Conservation (phyloP, 2,329 filamentous ascomycete genomes). For the Apiospora phragmitis region DNA sequence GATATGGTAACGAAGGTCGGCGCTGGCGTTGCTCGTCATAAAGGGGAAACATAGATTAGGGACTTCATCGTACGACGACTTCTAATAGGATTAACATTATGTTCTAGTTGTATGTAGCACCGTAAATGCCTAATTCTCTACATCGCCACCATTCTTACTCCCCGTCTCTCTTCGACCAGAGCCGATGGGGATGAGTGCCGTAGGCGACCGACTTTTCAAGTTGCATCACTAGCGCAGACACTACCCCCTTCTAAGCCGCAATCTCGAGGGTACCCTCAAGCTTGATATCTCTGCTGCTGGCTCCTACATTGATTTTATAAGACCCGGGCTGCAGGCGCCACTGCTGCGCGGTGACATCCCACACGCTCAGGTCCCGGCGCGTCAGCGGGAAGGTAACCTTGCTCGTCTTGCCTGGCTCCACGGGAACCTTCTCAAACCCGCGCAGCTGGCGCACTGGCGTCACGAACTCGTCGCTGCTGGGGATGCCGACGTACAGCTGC, state of each 20-base stretch:
- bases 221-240: not conserved
- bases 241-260: not conserved
- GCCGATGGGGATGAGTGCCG: not conserved
- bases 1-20: not conserved
- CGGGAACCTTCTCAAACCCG: constrained; percentile 68
- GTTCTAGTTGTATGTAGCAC: not conserved
- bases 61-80: not conserved
- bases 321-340: constrained; percentile 56
- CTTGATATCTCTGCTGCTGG: constrained; percentile 14
- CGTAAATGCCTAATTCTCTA: not conserved
- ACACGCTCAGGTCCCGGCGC: constrained; percentile 69
- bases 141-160: no score
- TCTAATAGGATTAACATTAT: constrained; percentile 5
- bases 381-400: constrained; percentile 58
- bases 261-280: constrained; percentile 1
- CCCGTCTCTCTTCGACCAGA: not conserved
- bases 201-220: not conserved
- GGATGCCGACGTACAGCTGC: constrained; percentile 58
- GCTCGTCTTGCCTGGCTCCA: constrained; percentile 52
- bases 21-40: not conserved
- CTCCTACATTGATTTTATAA: constrained; percentile 29
- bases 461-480: constrained; percentile 27
- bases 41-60: not conserved
- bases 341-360: constrained; percentile 65
- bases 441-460: constrained; percentile 15